phyloP scores from a whole-genome alignment of 129 eudicot genomes.

The Flaveria ramosissima region DNA sequence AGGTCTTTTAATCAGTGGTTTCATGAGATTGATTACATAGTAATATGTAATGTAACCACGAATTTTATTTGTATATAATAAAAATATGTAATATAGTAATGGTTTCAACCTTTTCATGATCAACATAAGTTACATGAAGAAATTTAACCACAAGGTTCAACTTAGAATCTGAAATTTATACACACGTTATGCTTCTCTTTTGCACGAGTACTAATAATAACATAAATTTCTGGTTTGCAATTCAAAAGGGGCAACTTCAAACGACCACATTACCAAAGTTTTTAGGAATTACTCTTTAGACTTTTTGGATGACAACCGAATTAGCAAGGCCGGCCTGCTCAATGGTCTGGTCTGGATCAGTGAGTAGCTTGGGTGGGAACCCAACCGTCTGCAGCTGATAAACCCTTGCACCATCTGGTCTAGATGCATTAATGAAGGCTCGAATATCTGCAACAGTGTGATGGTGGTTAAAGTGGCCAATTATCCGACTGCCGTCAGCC shows the following conservation, averaged over 20 bases:
- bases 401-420: conserved; percentile 65
- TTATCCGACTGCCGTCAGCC: conserved; percentile 76
- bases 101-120: no score
- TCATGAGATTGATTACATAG: no score
- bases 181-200: conserved; percentile 22
- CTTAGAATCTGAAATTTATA: conserved; percentile 27
- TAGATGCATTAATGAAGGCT: conserved; percentile 72
- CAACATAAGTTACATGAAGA: background rate
- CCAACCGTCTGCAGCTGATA: conserved; percentile 81
- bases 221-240: conserved; percentile 23
- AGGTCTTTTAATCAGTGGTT: no score
- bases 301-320: conserved; percentile 78
- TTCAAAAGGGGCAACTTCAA: background rate
- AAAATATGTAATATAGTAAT: no score
- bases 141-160: conserved; percentile 14
- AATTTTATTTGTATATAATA: no score
- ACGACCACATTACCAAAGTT: conserved; percentile 19
- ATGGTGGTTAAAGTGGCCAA: conserved; percentile 77
- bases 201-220: conserved; percentile 21
- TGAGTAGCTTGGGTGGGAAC: conserved; percentile 79
- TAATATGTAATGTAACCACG: no score
- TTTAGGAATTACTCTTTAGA: conserved; percentile 30
- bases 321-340: conserved; percentile 87
- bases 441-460: conserved; percentile 79
- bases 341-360: conserved; percentile 67